Conservation (phyloP, 176 grass and related monocot genomes). For the Zea mays region DNA sequence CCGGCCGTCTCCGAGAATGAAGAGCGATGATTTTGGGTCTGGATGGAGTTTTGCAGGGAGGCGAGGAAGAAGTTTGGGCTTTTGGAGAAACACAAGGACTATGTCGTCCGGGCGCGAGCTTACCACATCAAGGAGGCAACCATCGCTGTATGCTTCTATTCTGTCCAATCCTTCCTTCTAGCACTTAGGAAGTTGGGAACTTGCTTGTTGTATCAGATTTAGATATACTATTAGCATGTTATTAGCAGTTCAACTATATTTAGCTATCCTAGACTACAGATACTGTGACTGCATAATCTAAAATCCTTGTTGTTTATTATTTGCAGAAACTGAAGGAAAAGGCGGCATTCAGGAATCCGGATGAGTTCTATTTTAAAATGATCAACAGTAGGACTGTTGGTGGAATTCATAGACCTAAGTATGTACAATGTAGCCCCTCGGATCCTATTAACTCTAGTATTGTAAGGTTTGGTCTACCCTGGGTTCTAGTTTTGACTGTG, state of each 20-base stretch:
- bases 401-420: constrained; percentile 81
- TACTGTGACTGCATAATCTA: background rate
- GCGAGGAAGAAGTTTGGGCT: constrained; percentile 80
- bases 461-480: constrained; percentile 23
- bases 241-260: background rate
- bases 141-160: constrained; percentile 51
- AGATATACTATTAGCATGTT: background rate
- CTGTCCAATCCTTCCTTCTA: background rate
- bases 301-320: background rate
- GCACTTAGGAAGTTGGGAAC: background rate
- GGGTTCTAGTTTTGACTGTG: constrained; percentile 27
- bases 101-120: constrained; percentile 57
- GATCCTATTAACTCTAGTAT: background rate
- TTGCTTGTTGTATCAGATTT: too few relatives aligned
- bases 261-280: constrained; percentile 9
- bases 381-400: constrained; percentile 59
- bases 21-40: background rate
- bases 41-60: constrained; percentile 45
- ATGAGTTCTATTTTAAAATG: constrained; percentile 99
- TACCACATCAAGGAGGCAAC: constrained; percentile 71
- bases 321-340: constrained; percentile 83
- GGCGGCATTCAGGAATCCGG: constrained; percentile 69
- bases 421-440: constrained; percentile 16
- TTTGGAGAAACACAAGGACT: constrained; percentile 93
- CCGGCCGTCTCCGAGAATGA: background rate